These are phyloP conservation scores for Cyberlindnera japonica DNA, from an alignment of 805 yeast species.

Conservation along the genomic window DNA sequence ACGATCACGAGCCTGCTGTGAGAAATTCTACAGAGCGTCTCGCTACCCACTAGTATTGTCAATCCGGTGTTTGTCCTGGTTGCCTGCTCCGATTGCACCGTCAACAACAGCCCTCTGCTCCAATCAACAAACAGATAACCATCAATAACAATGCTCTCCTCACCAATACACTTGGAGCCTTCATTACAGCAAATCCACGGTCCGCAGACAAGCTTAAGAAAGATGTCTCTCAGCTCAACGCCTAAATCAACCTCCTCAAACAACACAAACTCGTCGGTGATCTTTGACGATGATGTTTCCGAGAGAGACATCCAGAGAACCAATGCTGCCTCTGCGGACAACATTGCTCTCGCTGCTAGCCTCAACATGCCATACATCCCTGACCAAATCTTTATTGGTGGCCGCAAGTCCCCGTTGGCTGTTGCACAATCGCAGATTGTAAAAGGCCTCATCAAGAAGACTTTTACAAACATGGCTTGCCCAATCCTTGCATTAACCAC, in stretches of 20 bases:
- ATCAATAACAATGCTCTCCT: conserved; percentile 21
- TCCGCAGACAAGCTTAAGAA: conserved; percentile 17
- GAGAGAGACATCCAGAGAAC: conserved; percentile 9
- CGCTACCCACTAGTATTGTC: no score
- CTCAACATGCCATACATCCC: conserved; percentile 24
- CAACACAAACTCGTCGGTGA: conserved; percentile 21
- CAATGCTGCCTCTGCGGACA: conserved; percentile 9
- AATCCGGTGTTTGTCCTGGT: no score
- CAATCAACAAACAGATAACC: not conserved
- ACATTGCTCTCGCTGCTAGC: conserved; percentile 8
- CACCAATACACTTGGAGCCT: conserved; percentile 20
- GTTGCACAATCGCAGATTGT: conserved; percentile 81
- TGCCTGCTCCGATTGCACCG: not conserved
- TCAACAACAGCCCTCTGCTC: not conserved
- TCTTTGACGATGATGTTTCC: conserved; percentile 21
- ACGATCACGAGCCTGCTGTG: no score
- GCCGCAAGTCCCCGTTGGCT: conserved; percentile 85
- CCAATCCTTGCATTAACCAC: conserved; percentile 79
- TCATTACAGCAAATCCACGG: conserved; percentile 15
- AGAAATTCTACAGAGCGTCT: no score
- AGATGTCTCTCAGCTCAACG: conserved; percentile 17
- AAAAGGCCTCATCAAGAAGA: conserved; percentile 50
- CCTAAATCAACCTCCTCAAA: conserved; percentile 14
- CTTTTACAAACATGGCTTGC: conserved; percentile 64
- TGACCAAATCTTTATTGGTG: conserved; percentile 57